Evolutionary conservation across 176 grass and related monocot species (phyloP), one percentile per base, ranked within the genome.

Genomic region (Lolium perenne): DNA sequence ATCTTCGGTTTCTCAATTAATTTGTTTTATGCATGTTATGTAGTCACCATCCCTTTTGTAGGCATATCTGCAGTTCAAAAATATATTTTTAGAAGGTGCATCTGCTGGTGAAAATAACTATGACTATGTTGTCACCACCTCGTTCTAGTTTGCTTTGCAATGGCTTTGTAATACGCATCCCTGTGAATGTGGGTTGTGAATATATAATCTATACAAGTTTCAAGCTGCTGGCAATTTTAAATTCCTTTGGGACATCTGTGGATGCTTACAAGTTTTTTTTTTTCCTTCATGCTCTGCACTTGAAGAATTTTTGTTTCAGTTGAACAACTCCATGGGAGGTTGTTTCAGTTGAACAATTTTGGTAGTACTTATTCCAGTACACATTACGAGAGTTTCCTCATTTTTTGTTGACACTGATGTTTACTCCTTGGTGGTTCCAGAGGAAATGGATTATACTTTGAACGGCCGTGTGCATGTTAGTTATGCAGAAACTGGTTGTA

Each of bases 401-500:
- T 71, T 16, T 16, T n/a, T 78, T 55, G 21, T 48, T 76, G 32
- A 46, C 32, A 10, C 70, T 91, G 29, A 84, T 47, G 76, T 74
- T 68, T 49, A 68, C 20, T 57, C 47, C 67, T 84, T 88, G 59
- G 12, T 71, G n/a, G 8, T 74, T 65, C 54, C 88, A 99, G 97
- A 96, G 86, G 97, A 99, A 81, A 99, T 99, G 94, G 97, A 99
- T 48, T 99, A n/a, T n/a, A 29, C 29, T 2, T 29, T 29, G 29
- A 29, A 29, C 32, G 32, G 32, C 3, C 3, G 32, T 35, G 32
- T 35, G 2, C 32, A 35, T 35, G 2, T 35, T 35, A 35, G 32
- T 35, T 35, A 35, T 35, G 32, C 32, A 35, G 1, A 35, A 35
- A 3, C 32, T 35, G 32, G 2, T 1, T 35, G 2, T 35, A 35